Base-by-base conservation (phyloP, 2,329 filamentous ascomycete species). In the Sporothrix sp. region DNA sequence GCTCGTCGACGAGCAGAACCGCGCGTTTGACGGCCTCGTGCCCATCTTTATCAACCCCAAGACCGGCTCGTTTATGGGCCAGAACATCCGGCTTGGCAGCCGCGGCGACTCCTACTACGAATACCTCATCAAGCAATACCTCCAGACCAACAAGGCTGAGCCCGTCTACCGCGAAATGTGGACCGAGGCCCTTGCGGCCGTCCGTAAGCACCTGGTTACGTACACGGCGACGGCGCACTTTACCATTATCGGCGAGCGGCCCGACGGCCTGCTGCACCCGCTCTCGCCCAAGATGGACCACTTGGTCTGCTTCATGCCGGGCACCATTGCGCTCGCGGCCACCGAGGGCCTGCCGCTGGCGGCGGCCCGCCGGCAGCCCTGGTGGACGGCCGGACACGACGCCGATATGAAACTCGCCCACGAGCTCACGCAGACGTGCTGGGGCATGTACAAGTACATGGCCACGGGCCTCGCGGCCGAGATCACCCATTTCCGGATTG, bases 21-120 rank as follows among this genome's bases (percentile, higher is more conserved):
- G 52, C 9, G 78, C 82, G 7, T 71, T 83, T 63, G 90, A 91
- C 62, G 91, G 91, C 1, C 78, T 98, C 16, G 75, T 97, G 3
- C 93, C 91, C 30, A 97, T 97, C 61, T 97, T 85, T 67, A 84
- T 98, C 58, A 82, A 88, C 63, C 81, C 93, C 4, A 78, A 82
- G 25, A 81, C 72, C 11, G 93, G 93, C 51, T 71, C 80, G 48
- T 98, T 97, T 68, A 77, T 80, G 46, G 88, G 87, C 18, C 69
- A 81, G 18, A 95, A 96, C 62, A 91, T 98, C 61, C 85, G 93
- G 16, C 75, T 97, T 20, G 93, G 93, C 35, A 96, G 88, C 64
- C 81, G 93, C 54, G 93, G 93, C 40, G 93, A 98, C 70, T 96
- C 90, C 43, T 98, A 97, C 69, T 98, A 98, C 68, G 88, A 98